phyloP scores from a whole-genome alignment of 1,139 yeast genomes.

The Pichia sp. region DNA sequence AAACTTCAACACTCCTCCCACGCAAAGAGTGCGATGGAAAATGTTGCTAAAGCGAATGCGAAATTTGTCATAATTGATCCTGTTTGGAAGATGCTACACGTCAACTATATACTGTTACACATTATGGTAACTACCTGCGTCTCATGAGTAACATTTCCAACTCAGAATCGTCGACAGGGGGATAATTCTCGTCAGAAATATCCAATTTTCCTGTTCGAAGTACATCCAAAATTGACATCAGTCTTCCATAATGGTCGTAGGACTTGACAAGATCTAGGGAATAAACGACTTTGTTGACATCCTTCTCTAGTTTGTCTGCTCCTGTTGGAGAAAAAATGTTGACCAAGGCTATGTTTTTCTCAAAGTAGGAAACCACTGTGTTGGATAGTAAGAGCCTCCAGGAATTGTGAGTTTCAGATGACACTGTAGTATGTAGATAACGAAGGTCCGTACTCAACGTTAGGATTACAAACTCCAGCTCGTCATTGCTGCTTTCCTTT shows the following conservation, averaged over 20 bases:
- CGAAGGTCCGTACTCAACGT: constrained; percentile 38
- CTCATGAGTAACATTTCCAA: constrained; percentile 12
- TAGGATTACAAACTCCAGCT: constrained; percentile 37
- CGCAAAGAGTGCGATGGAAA: not conserved
- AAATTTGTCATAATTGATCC: not conserved
- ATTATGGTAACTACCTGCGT: constrained; percentile 3
- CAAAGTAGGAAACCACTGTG: constrained; percentile 39
- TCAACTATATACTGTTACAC: not conserved
- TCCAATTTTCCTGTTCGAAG: constrained; percentile 6
- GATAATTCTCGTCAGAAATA: constrained; percentile 1
- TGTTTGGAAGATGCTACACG: not conserved
- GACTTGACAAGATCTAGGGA: constrained; percentile 35
- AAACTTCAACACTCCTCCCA: not conserved
- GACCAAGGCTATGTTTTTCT: constrained; percentile 28
- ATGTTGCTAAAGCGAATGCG: not conserved
- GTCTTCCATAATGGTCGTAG: constrained; percentile 16
- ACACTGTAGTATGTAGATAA: constrained; percentile 35
- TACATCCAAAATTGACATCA: constrained; percentile 20
- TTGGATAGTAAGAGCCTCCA: constrained; percentile 41
- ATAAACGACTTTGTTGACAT: constrained; percentile 45
- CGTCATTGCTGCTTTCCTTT: constrained; percentile 17
- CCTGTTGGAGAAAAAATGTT: constrained; percentile 59
- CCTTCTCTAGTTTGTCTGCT: constrained; percentile 50
- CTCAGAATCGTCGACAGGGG: constrained; percentile 7
- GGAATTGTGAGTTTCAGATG: constrained; percentile 24